phyloP scores from a whole-genome alignment of 1,284 basidiomycete genomes.

The Agroathelia rolfsii region DNA sequence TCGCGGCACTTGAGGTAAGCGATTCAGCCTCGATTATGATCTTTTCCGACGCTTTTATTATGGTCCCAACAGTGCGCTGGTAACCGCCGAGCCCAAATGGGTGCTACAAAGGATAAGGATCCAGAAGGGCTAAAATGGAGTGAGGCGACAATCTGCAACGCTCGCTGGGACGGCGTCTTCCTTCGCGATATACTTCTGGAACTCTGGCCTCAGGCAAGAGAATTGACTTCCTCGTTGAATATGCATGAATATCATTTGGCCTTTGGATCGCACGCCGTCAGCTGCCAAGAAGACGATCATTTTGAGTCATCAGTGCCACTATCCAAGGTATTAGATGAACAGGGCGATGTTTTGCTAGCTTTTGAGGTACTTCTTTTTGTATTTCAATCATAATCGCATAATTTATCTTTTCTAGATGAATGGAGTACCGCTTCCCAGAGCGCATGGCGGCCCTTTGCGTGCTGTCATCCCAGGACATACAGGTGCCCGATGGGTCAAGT shows the following conservation, averaged over 20 bases:
- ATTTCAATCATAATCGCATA: conserved; percentile 1
- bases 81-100: conserved; percentile 1
- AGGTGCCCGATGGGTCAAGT: conserved; percentile 73
- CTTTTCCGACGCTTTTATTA: too few relatives aligned
- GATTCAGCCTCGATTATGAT: too few relatives aligned
- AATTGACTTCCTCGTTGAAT: background rate
- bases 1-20: conserved; percentile 51
- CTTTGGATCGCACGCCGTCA: conserved; percentile 1
- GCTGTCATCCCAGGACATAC: conserved; percentile 61
- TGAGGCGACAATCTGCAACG: conserved; percentile 2
- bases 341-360: conserved; percentile 3
- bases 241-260: background rate
- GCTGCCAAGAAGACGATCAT: conserved; percentile 1
- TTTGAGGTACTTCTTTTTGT: conserved; percentile 11
- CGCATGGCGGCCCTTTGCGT: conserved; percentile 64
- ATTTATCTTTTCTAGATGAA: conserved; percentile 44
- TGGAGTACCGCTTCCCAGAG: conserved; percentile 42
- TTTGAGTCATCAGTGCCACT: conserved; percentile 1
- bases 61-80: conserved; percentile 1
- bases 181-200: conserved; percentile 1
- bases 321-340: conserved; percentile 1
- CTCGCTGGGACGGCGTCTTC: conserved; percentile 1
- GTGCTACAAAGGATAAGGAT: background rate
- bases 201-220: conserved; percentile 5
- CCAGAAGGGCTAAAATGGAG: conserved; percentile 1